Evolutionary conservation across 2,329 filamentous ascomycete genomes (phyloP), one percentile per base, ranked within the genome.

Genomic region (Colletotrichum phormii): DNA sequence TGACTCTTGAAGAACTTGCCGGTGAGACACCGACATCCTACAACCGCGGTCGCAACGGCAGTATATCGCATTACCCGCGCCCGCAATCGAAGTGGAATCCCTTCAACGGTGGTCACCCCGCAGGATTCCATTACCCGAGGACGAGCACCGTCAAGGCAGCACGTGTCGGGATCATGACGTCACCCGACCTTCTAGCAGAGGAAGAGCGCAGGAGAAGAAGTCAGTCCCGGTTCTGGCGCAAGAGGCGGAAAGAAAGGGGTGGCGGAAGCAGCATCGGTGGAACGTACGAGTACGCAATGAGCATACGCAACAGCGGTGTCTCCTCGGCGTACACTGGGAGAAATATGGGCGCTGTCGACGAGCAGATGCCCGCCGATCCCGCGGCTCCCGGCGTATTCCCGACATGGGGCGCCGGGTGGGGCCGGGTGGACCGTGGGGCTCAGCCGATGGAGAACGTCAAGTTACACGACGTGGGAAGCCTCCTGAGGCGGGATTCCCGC

Each of bases 1-100:
- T 90, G 80, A 94, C 93, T 0, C 84, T 97, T 54, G 94, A 95
- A 79, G 89, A 92, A 75, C 83, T 95, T 18, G 88, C 91, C 1
- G 92, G 91, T 11, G 92, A 94, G 80, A 85, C 89, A 3, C 88
- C 90, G 2, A 91, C 90, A 24, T 91, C 85, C 35, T 88, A 88
- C 76, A 87, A 89, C 66, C 81, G 85, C 5, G 86, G 86, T 35
- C 85, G 85, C 59, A 88, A 87, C 77, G 86, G 86, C 26, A 88
- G 86, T 74, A 85, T 87, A 74, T 79, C 78, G 59, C 78, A 82
- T 12, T 81, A 79, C 24, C 77, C 78, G 2, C 78, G 80, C 4
- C 79, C 77, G 51, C 66, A 78, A 49, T 79, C 76, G 5, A 79
- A 80, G 64, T 86, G 84, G 85, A 86, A 87, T 51, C 85, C 85